Base-by-base conservation (phyloP, 805 yeast genomes). In the Zygosaccharomyces siamensis region DNA sequence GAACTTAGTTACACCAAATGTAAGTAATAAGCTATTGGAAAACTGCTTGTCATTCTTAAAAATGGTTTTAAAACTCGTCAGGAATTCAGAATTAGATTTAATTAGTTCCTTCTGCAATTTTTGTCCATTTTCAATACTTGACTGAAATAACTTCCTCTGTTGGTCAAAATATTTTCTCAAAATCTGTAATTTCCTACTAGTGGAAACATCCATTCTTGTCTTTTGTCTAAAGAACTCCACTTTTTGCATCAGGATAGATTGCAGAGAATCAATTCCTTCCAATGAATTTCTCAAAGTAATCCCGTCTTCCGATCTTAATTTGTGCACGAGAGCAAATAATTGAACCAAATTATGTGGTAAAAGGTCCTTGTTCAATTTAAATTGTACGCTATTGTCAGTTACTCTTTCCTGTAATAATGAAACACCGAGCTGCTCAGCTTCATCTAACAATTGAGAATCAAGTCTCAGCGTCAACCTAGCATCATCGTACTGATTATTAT, bases 391-490 rank as follows among this genome's bases (percentile, higher is more conserved):
- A 28, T 62, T 45, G 11, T 50, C 54, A 1, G 52, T 57, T 12
- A 62, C 56, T 30, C 66, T 70, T 14, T 70, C 61, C 40, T 71
- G 67, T 31, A 73, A 74, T 1, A 81, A 54, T 18, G 64, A 56
- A 6, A 77, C 65, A 0, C 78, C 78, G 45, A 63, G 58, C 4
- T 53, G 47, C 32, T 64, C 59, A 12, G 77, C 64, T 12, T 62
- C 64, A 0, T 61, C 32, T 57, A 62, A 46, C 46, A 68, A 39
- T 23, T 54, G 47, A 2, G 51, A 54, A 16, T 70, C 72, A 7
- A 86, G 68, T 59, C 79, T 79, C 48, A 89, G 71, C 4, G 84
- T 75, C 39, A 89, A 72, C 12, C 80, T 80, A 1, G 82, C 69
- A 4, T 70, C 60, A 53, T 86, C 92, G 31, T 79, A 79, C 7